These are phyloP conservation scores for Carex littledalei DNA, from an alignment of 176 grass and related monocot species.

Conservation along the genomic window DNA sequence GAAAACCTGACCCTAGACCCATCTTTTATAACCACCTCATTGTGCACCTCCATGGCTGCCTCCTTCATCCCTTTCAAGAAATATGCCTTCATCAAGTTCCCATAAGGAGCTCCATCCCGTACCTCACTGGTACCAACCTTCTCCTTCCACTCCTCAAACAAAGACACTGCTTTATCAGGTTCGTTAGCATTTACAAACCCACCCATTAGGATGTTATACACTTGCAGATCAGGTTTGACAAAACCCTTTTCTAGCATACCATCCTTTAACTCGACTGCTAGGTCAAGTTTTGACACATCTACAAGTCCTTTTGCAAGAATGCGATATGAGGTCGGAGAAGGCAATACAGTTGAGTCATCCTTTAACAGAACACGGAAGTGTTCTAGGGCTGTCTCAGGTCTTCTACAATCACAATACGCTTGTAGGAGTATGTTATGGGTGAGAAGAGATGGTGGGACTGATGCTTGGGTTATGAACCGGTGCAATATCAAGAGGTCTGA, in stretches of 20 bases:
- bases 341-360: slow-evolving; percentile 62
- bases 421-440: slow-evolving; percentile 86
- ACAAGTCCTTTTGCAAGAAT: slow-evolving; percentile 80
- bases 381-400: slow-evolving; percentile 68
- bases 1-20: slow-evolving; percentile 54
- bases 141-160: slow-evolving; percentile 75
- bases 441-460: slow-evolving; percentile 66
- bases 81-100: slow-evolving; percentile 84
- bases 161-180: slow-evolving; percentile 32
- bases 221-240: slow-evolving; percentile 54
- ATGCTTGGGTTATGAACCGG: slow-evolving; percentile 88
- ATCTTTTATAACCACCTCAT: slow-evolving; percentile 41
- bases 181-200: slow-evolving; percentile 54
- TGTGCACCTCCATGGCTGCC: slow-evolving; percentile 54
- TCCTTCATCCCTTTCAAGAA: slow-evolving; percentile 70
- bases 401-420: slow-evolving; percentile 75
- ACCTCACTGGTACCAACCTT: slow-evolving; percentile 39
- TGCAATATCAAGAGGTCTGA: slow-evolving; percentile 77
- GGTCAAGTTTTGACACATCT: slow-evolving; percentile 61
- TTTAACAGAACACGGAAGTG: slow-evolving; percentile 82
- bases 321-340: slow-evolving; percentile 79
- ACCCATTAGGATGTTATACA: slow-evolving; percentile 64
- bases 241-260: slow-evolving; percentile 66
- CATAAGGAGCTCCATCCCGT: slow-evolving; percentile 57
- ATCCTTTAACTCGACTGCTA: slow-evolving; percentile 73